phyloP scores from a whole-genome alignment of 192 early-diverging fungal species.

The Gryganskiella cystojenkinii region DNA sequence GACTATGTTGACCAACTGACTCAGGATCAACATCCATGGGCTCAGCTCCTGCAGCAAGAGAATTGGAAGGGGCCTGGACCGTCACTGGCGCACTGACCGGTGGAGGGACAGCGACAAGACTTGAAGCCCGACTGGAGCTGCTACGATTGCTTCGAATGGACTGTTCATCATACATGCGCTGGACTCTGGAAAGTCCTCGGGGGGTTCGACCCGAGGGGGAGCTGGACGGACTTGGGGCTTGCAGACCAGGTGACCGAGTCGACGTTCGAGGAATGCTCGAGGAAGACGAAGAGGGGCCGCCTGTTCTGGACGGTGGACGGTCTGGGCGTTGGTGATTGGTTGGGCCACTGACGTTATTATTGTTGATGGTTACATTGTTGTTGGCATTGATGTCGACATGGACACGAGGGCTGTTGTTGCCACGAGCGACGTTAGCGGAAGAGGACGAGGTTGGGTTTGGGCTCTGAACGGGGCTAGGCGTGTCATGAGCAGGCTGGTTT shows the following conservation, averaged over 20 bases:
- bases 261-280: constrained; percentile 7
- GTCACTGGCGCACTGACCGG: neutral
- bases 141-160: constrained; percentile 37
- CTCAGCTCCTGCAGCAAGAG: neutral
- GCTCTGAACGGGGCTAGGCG: neutral
- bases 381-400: neutral
- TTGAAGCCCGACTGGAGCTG: constrained; percentile 44
- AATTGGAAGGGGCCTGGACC: neutral
- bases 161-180: constrained; percentile 49
- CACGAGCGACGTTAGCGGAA: too few relatives aligned
- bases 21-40: constrained; percentile 47
- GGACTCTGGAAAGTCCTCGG: constrained; percentile 37
- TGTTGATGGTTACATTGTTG: neutral
- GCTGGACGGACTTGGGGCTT: neutral
- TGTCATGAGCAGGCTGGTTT: neutral
- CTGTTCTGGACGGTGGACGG: constrained; percentile 16
- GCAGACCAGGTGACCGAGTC: constrained; percentile 16
- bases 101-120: constrained; percentile 21
- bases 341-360: neutral
- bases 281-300: too few relatives aligned
- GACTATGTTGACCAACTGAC: neutral
- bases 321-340: neutral
- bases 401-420: neutral
- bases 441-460: neutral
- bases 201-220: constrained; percentile 25